A percentile compares a stretch with the other conserved stretches of the same genome.
Evolutionary conservation across 2,329 filamentous ascomycete genomes (phyloP).

Genomic region (Colletotrichum destructivum): DNA sequence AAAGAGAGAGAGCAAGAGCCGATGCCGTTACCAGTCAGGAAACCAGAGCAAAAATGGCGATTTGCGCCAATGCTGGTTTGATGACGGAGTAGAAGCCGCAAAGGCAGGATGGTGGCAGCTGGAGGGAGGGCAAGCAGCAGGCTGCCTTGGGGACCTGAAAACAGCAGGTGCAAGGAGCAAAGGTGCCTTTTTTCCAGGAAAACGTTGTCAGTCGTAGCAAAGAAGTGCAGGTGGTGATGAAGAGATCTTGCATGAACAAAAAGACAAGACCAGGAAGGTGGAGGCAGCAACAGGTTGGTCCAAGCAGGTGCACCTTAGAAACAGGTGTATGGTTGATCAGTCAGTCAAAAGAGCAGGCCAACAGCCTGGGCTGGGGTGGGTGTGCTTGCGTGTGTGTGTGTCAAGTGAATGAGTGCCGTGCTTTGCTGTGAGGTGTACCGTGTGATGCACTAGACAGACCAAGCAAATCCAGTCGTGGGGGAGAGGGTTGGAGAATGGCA

Average conservation of each 20-base stretch:
- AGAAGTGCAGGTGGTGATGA: slow-evolving; percentile 25
- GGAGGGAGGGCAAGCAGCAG: slow-evolving; percentile 26
- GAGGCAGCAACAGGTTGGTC: slow-evolving; percentile 35
- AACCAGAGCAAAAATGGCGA: slow-evolving; percentile 33
- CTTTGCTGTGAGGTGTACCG: background rate
- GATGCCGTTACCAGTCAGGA: slow-evolving; percentile 28
- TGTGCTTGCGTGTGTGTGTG: background rate
- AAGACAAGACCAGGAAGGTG: slow-evolving; percentile 40
- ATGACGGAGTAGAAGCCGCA: slow-evolving; percentile 37
- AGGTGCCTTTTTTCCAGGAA: slow-evolving; percentile 24
- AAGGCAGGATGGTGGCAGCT: slow-evolving; percentile 31
- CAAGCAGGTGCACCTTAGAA: slow-evolving; percentile 28
- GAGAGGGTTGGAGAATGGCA: slow-evolving; percentile 19
- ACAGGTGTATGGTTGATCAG: slow-evolving; percentile 14
- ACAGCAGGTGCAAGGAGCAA: slow-evolving; percentile 32
- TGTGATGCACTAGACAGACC: background rate
- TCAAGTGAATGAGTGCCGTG: background rate
- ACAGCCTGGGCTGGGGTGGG: slow-evolving; percentile 5
- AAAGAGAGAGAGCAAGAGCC: slow-evolving; percentile 16
- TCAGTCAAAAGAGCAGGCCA: background rate
- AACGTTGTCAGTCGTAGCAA: slow-evolving; percentile 6
- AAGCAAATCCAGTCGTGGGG: slow-evolving; percentile 28
- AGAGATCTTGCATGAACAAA: slow-evolving; percentile 42
- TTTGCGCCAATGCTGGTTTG: slow-evolving; percentile 39
- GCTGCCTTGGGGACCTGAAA: slow-evolving; percentile 31